These are phyloP conservation scores for Dipteronia sinensis DNA, from an alignment of 345 rosid genomes.

Conservation along the genomic window DNA sequence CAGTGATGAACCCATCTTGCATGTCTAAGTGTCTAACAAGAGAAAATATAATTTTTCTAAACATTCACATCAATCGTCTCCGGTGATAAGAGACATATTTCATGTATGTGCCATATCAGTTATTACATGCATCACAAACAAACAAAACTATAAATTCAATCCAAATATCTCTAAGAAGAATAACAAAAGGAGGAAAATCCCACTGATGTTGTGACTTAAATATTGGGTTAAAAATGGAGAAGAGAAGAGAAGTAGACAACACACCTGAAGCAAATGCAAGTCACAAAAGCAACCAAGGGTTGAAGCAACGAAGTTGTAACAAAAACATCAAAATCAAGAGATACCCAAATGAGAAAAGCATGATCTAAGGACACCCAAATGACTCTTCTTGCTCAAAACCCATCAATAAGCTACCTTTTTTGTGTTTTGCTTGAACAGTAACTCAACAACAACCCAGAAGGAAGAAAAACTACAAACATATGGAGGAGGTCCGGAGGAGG, in stretches of 20 bases:
- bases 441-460: neutral
- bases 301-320: neutral
- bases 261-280: neutral
- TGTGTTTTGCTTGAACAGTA: no score
- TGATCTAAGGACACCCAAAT: constrained; percentile 26
- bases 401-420: constrained; percentile 23
- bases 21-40: neutral
- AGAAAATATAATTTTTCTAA: neutral
- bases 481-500: no score
- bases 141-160: neutral
- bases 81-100: neutral
- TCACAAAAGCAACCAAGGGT: neutral
- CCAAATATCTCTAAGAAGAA: neutral
- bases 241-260: neutral
- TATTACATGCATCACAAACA: neutral
- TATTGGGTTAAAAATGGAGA: neutral
- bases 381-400: constrained; percentile 38
- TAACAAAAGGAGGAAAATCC: neutral
- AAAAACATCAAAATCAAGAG: constrained; percentile 20
- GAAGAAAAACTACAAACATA: neutral
- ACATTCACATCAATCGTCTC: neutral
- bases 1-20: constrained; percentile 7
- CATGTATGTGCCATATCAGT: constrained; percentile 9
- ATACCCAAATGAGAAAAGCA: constrained; percentile 20
- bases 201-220: neutral